Percentiles rank a stretch among this genome's conserved stretches.
phyloP scores from a whole-genome alignment of 2,329 filamentous ascomycete genomes.

The Alternaria gaisen region DNA sequence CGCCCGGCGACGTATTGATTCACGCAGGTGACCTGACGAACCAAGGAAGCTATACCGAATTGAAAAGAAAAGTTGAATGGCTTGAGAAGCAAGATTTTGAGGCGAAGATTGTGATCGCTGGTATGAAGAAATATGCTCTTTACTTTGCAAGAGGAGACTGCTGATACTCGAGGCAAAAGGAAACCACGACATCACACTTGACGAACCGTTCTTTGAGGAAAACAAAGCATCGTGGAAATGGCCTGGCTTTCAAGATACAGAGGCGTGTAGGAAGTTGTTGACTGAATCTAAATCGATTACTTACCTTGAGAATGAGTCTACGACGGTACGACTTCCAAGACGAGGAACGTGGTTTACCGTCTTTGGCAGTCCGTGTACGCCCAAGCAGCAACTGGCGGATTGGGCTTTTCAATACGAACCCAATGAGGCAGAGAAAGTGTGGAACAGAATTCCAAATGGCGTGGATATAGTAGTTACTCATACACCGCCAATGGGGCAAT shows the following conservation, averaged over 20 bases:
- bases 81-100: conserved; percentile 73
- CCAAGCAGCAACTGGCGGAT: conserved; percentile 55
- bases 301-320: conserved; percentile 69
- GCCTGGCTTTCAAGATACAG: conserved; percentile 62
- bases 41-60: conserved; percentile 67
- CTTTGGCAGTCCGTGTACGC: conserved; percentile 76
- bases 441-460: conserved; percentile 68
- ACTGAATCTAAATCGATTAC: conserved; percentile 62
- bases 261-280: conserved; percentile 65
- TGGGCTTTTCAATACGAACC: conserved; percentile 75
- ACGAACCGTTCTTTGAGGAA: conserved; percentile 67
- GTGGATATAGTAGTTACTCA: conserved; percentile 76
- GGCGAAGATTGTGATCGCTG: conserved; percentile 74
- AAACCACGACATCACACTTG: conserved; percentile 79
- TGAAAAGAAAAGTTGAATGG: conserved; percentile 71
- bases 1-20: conserved; percentile 76
- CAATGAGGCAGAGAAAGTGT: conserved; percentile 58
- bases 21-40: conserved; percentile 82
- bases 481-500: conserved; percentile 69
- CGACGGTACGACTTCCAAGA: conserved; percentile 64
- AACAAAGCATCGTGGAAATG: conserved; percentile 66
- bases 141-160: not conserved
- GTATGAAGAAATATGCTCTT: conserved; percentile 50
- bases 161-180: conserved; percentile 55
- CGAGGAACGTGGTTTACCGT: conserved; percentile 70